Conservation (phyloP, 1,284 basidiomycete species). For the Rhodofomes roseus region DNA sequence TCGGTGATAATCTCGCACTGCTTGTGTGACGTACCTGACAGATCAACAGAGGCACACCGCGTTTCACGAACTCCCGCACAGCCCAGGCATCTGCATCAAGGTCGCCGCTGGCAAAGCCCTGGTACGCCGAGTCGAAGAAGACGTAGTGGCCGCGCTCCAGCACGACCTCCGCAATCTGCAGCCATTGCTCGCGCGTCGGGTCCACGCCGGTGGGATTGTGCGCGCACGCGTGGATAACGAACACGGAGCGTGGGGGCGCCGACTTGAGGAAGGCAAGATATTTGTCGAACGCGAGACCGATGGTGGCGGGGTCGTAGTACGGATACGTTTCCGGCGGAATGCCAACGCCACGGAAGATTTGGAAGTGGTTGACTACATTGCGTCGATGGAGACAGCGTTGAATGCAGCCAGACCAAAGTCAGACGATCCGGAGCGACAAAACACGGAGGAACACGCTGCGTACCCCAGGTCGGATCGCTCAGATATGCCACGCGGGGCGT, state of each 20-base stretch:
- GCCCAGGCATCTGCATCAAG: constrained; percentile 75
- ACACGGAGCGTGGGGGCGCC: constrained; percentile 75
- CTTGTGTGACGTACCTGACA: constrained; percentile 66
- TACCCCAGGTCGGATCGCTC: constrained; percentile 93
- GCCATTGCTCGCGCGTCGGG: constrained; percentile 89
- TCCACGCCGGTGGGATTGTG: constrained; percentile 98
- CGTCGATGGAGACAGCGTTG: background rate
- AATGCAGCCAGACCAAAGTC: background rate
- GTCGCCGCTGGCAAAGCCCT: constrained; percentile 89
- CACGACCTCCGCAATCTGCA: constrained; percentile 74
- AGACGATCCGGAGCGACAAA: background rate
- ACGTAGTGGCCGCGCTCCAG: constrained; percentile 78
- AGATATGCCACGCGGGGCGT: constrained; percentile 71
- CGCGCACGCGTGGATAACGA: constrained; percentile 91
- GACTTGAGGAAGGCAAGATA: constrained; percentile 64
- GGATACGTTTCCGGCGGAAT: constrained; percentile 81
- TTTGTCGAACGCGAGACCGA: constrained; percentile 81
- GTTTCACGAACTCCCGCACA: constrained; percentile 73
- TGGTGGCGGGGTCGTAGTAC: constrained; percentile 90
- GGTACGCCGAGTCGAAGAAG: constrained; percentile 96
- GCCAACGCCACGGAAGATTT: constrained; percentile 84
- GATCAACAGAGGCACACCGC: constrained; percentile 75
- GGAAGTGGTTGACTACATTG: constrained; percentile 79
- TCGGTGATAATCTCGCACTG: background rate
- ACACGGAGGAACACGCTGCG: constrained; percentile 24